These are phyloP conservation scores for Sindora glabra DNA, from an alignment of 306 rosid species.

Conservation along the genomic window DNA sequence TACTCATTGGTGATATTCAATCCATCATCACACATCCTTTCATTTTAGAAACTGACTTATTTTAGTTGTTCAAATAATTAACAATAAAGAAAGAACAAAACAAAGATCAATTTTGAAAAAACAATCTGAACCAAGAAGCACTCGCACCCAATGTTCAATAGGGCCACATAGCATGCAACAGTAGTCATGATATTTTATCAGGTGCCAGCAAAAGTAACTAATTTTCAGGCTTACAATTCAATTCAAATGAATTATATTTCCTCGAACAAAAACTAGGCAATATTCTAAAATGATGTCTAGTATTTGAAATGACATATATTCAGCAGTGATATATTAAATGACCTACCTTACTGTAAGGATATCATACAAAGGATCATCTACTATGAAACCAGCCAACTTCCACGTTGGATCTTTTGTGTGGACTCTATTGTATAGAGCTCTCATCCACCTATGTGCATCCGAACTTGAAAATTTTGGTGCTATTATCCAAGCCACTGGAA, in stretches of 20 bases:
- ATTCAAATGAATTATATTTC: constrained; percentile 4
- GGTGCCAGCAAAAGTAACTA: neutral
- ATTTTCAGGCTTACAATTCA: neutral
- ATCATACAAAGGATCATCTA: constrained; percentile 80
- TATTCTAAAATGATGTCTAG: neutral
- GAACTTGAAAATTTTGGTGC: constrained; percentile 55
- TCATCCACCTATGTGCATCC: constrained; percentile 85
- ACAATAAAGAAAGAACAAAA: neutral
- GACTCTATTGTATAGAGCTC: constrained; percentile 82
- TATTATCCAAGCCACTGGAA: constrained; percentile 91
- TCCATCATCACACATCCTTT: too few species aligned
- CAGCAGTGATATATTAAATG: too few species aligned
- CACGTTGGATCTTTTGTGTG: constrained; percentile 71
- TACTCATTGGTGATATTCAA: too few species aligned
- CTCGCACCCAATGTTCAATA: neutral
- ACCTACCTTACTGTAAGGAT: constrained; percentile 64
- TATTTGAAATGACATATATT: neutral
- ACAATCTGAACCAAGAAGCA: constrained; percentile 9
- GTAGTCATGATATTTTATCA: neutral
- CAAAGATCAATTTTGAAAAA: neutral
- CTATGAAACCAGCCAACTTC: constrained; percentile 81
- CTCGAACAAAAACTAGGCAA: neutral
- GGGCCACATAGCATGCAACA: neutral
- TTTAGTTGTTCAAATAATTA: neutral
- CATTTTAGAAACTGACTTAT: too few species aligned